A percentile compares a stretch with the other conserved stretches of the same genome.
Conservation (phyloP, 2,329 filamentous ascomycete species). For the Fusarium mangiferae region DNA sequence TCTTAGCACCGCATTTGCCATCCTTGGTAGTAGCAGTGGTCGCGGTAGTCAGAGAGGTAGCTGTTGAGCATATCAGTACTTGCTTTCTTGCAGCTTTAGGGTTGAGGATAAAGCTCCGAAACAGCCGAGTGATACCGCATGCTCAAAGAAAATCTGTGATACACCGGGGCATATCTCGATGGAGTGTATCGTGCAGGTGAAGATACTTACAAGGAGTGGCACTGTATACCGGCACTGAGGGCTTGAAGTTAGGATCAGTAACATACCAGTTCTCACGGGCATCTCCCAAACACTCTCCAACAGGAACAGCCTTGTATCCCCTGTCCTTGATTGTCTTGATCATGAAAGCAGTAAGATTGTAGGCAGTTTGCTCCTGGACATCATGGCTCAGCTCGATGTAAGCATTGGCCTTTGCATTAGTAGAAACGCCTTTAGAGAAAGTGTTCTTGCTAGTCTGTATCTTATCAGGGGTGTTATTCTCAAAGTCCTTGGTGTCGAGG, state of each 20-base stretch:
- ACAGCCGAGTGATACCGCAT: not conserved
- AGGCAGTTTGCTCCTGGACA: constrained; percentile 58
- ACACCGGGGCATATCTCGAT: not conserved
- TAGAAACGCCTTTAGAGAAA: constrained; percentile 50
- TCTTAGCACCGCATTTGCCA: constrained; percentile 48
- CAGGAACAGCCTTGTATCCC: constrained; percentile 60
- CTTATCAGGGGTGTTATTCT: constrained; percentile 59
- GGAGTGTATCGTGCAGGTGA: not conserved
- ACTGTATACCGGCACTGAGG: constrained; percentile 33
- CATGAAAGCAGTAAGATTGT: constrained; percentile 55
- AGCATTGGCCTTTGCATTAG: constrained; percentile 35
- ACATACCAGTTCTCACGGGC: constrained; percentile 62
- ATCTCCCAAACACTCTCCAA: constrained; percentile 67
- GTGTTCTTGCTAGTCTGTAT: constrained; percentile 58
- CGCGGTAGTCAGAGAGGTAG: not conserved
- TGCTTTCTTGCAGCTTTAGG: not conserved
- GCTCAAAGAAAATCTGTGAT: not conserved
- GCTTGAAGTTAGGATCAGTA: not conserved
- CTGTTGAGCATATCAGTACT: constrained; percentile 4
- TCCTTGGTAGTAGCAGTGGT: constrained; percentile 36
- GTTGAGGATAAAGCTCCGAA: not conserved
- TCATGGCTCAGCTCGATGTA: constrained; percentile 66
- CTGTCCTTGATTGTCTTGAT: constrained; percentile 51
- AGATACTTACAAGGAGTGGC: not conserved
- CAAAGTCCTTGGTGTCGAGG: constrained; percentile 69